These are phyloP conservation scores for Candida loeiensis DNA, from an alignment of 805 yeast species.

Conservation along the genomic window DNA sequence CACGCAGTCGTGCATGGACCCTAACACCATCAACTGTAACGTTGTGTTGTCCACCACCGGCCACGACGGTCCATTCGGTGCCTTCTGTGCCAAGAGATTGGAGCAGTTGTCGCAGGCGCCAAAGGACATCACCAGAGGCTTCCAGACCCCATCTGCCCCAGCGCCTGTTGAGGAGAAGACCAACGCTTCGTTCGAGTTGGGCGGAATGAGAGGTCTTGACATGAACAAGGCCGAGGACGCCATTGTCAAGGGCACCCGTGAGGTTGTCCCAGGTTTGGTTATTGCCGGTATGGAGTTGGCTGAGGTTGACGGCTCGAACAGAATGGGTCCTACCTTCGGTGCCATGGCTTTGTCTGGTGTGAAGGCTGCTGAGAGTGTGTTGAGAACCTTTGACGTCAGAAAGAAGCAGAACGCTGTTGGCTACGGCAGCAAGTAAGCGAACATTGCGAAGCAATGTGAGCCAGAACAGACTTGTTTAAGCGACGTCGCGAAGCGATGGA, in stretches of 20 bases:
- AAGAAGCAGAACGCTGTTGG: conserved; percentile 30
- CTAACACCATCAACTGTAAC: conserved; percentile 65
- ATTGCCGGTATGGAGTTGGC: conserved; percentile 79
- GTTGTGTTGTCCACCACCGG: conserved; percentile 73
- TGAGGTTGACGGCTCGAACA: conserved; percentile 71
- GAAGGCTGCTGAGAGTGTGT: conserved; percentile 64
- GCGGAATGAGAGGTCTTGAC: conserved; percentile 75
- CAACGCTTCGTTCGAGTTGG: conserved; percentile 34
- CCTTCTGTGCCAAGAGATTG: conserved; percentile 68
- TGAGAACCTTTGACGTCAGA: conserved; percentile 35
- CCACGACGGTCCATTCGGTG: conserved; percentile 83
- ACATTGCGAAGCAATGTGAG: no score
- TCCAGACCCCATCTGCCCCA: conserved; percentile 9
- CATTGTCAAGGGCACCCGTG: conserved; percentile 66
- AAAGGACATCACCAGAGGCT: conserved; percentile 38
- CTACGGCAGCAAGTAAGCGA: conserved; percentile 9
- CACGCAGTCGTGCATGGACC: conserved; percentile 79
- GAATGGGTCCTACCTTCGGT: conserved; percentile 85
- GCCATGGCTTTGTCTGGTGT: conserved; percentile 79
- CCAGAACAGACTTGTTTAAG: no score
- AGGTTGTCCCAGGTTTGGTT: conserved; percentile 61
- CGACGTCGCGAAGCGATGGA: no score
- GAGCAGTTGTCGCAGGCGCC: conserved; percentile 39
- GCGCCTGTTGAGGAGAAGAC: conserved; percentile 14
- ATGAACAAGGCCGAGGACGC: conserved; percentile 77